phyloP scores from a whole-genome alignment of 306 rosid species.

The Begonia loranthoides region DNA sequence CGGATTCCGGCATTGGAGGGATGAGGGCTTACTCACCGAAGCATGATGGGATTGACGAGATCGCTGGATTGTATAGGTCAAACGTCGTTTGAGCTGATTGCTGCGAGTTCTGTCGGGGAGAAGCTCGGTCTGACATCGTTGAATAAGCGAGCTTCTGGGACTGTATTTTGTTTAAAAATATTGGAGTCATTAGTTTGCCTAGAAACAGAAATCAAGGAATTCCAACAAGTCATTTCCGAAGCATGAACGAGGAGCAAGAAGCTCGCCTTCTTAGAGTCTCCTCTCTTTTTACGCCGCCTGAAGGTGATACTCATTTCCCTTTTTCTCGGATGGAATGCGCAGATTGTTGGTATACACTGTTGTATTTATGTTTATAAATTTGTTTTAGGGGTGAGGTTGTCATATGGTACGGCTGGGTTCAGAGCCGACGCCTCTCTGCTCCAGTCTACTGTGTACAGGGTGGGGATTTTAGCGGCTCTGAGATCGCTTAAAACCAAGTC shows the following conservation, averaged over 20 bases:
- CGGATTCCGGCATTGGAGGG: too few species aligned
- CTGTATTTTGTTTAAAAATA: too few species aligned
- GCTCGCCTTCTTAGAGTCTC: constrained; percentile 38
- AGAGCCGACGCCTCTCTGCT: constrained; percentile 67
- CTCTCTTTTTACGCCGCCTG: constrained; percentile 45
- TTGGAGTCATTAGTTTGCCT: too few species aligned
- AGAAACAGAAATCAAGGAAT: too few species aligned
- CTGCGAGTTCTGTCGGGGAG: too few species aligned
- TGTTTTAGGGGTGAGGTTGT: constrained; percentile 36
- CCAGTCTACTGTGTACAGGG: constrained; percentile 46
- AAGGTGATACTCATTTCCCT: constrained; percentile 22
- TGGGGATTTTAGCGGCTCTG: too few species aligned
- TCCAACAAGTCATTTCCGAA: not conserved
- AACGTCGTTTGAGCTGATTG: too few species aligned
- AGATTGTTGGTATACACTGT: constrained; percentile 1
- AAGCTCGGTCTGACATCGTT: too few species aligned
- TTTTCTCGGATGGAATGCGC: not conserved
- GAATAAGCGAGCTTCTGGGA: too few species aligned
- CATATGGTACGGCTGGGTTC: constrained; percentile 83
- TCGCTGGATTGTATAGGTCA: too few species aligned
- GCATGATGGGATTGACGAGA: too few species aligned
- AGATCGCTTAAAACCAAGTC: constrained; percentile 55
- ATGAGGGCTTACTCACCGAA: too few species aligned
- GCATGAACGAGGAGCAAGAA: constrained; percentile 53
- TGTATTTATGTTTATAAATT: not conserved